A percentile compares a stretch with the other conserved stretches of the same genome.
These are phyloP conservation scores for Phyllostachys edulis DNA, from an alignment of 176 grass and related monocot genomes.

Conservation along the genomic window DNA sequence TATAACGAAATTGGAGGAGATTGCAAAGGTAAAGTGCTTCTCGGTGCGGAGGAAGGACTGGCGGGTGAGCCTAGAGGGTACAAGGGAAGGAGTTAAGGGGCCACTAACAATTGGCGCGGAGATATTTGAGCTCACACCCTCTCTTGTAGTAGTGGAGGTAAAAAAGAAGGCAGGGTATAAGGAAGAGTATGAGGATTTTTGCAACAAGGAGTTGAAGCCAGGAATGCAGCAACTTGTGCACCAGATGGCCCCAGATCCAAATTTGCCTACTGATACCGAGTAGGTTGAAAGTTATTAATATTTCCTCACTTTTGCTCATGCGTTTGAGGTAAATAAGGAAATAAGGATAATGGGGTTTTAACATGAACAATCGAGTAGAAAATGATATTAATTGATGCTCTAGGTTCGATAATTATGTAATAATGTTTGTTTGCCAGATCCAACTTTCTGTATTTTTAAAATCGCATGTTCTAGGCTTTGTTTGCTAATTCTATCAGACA, in stretches of 20 bases:
- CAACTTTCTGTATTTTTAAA: background rate
- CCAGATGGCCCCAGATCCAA: constrained; percentile 37
- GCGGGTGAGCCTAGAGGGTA: constrained; percentile 85
- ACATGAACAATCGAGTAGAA: background rate
- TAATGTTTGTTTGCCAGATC: background rate
- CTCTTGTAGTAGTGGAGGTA: constrained; percentile 88
- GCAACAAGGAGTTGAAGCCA: constrained; percentile 83
- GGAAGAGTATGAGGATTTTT: constrained; percentile 90
- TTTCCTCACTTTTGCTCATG: background rate
- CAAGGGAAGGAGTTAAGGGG: constrained; percentile 87
- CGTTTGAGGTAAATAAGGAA: constrained; percentile 10
- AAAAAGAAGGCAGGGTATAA: constrained; percentile 90
- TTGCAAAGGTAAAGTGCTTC: constrained; percentile 82
- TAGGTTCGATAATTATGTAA: background rate
- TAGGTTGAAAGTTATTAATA: constrained; percentile 43
- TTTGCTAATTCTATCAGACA: background rate
- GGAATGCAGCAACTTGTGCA: constrained; percentile 79
- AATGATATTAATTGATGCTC: constrained; percentile 18
- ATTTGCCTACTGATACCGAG: constrained; percentile 25
- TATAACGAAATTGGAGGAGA: constrained; percentile 81
- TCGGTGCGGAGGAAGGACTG: constrained; percentile 77
- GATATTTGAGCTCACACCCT: constrained; percentile 90
- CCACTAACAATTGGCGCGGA: constrained; percentile 78
- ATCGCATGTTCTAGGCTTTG: background rate
- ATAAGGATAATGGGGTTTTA: background rate